Evolutionary conservation across 768 basidiomycete genomes (phyloP), one percentile per base, ranked within the genome.

Genomic region (Neoboletus brunneissimus): DNA sequence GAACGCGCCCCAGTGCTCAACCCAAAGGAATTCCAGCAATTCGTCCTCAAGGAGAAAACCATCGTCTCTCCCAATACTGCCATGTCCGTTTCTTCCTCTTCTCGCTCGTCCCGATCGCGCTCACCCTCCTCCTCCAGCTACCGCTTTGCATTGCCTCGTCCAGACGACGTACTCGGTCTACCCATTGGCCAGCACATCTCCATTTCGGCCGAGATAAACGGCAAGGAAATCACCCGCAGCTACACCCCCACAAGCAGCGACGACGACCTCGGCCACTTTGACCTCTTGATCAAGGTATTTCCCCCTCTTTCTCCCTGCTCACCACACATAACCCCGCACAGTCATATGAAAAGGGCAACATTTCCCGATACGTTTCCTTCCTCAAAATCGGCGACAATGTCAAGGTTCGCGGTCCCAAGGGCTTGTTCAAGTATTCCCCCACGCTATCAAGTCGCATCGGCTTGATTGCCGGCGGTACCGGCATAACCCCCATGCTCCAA

Each of bases 401-500:
- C 62, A 87, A 85, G 61, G 82, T 98, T 78, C 96, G 95, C 73
- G 97, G 97, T 2, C 97, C 97, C 63, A 98, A 93, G 76, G 97
- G 97, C 54, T 87, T 88, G 71, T 98, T 98, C 82, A 82, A 80
- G 61, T 99, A 98, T 76, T 65, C 76, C 43, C 83, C 89, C 4
- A 77, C 79, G 49, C 77, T 94, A 44, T 81, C 88, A n/a, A 77
- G 78, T 62, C 86, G 89, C 65, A 76, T 99, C 55, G 89, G 92
- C 68, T 95, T 99, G 95, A 97, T 99, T 66, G 94, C 95, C 16
- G 97, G 97, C 47, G 97, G 97, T 37, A 98, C 97, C 3, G 97
- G 97, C 54, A 96, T 99, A 72, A 96, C 97, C 0, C 97, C 97
- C 67, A 98, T 98, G 96, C 87, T 97, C 65, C 96, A 99, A 71